A percentile compares a stretch with the other conserved stretches of the same genome.
Evolutionary conservation across 495 filamentous ascomycete genomes (phyloP).

Genomic region (Neurospora pannonica): DNA sequence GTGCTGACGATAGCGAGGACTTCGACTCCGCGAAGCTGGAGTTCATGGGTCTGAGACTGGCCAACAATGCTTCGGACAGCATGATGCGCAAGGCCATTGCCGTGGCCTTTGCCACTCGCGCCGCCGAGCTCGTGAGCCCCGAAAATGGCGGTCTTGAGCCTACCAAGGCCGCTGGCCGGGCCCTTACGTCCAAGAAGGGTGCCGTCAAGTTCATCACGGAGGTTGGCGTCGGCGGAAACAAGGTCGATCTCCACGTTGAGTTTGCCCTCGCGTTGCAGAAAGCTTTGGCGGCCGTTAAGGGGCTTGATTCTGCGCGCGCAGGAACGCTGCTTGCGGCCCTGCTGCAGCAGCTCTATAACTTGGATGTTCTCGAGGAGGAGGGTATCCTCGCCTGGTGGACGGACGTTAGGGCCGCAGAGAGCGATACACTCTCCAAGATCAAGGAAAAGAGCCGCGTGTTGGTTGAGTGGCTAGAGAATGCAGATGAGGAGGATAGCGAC

Average conservation of each 20-base stretch:
- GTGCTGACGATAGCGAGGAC: constrained; percentile 46
- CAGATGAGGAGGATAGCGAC: constrained; percentile 69
- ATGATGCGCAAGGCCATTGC: constrained; percentile 81
- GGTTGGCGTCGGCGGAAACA: constrained; percentile 39
- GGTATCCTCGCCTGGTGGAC: constrained; percentile 85
- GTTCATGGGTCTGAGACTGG: constrained; percentile 80
- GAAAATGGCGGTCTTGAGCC: constrained; percentile 43
- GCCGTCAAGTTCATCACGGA: constrained; percentile 42
- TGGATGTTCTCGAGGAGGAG: constrained; percentile 83
- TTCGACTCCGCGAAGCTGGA: constrained; percentile 85
- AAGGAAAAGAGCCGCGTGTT: constrained; percentile 65
- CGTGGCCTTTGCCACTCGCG: constrained; percentile 72
- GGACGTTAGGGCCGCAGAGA: constrained; percentile 52
- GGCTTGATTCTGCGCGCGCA: constrained; percentile 34
- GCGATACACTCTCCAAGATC: constrained; percentile 58
- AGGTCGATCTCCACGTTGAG: constrained; percentile 61
- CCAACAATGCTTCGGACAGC: constrained; percentile 76
- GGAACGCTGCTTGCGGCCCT: constrained; percentile 64
- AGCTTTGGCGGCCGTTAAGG: constrained; percentile 54
- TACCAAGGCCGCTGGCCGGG: constrained; percentile 54
- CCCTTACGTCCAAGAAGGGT: constrained; percentile 37
- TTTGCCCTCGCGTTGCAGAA: constrained; percentile 73
- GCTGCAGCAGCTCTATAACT: constrained; percentile 70
- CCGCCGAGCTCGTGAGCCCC: constrained; percentile 58
- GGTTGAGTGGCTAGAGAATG: constrained; percentile 78